Percentiles rank a stretch among this genome's conserved stretches.
phyloP scores from a whole-genome alignment of 1,284 basidiomycete species.

The Bothia castanella region DNA sequence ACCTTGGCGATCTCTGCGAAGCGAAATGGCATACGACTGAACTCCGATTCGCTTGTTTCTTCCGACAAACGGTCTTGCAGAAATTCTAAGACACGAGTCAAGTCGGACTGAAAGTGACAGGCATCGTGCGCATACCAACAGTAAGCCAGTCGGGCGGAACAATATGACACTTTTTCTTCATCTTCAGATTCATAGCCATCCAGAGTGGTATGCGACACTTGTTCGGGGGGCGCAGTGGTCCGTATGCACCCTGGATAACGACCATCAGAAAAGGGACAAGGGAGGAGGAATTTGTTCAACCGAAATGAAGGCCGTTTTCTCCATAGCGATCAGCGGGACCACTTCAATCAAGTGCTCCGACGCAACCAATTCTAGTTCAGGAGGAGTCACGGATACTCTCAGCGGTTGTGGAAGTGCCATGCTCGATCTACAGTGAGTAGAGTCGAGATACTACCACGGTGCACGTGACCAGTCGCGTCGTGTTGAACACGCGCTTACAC shows the following conservation, averaged over 20 bases:
- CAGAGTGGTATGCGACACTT: slow-evolving; percentile 85
- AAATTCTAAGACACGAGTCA: slow-evolving; percentile 47
- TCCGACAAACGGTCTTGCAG: slow-evolving; percentile 67
- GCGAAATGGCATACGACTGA: slow-evolving; percentile 77
- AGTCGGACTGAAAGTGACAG: background rate
- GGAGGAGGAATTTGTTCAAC: slow-evolving; percentile 29
- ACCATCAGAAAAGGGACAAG: slow-evolving; percentile 33
- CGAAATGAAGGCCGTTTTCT: slow-evolving; percentile 82
- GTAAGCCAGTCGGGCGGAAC: slow-evolving; percentile 87
- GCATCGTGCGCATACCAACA: slow-evolving; percentile 51
- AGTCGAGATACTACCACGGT: no score
- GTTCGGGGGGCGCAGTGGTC: slow-evolving; percentile 86
- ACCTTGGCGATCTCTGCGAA: slow-evolving; percentile 89
- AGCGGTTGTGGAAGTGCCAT: slow-evolving; percentile 64
- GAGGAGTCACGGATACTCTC: slow-evolving; percentile 62
- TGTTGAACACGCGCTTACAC: slow-evolving; percentile 7
- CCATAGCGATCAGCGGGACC: slow-evolving; percentile 83
- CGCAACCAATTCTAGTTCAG: slow-evolving; percentile 84
- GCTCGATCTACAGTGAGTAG: no score
- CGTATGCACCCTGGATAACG: slow-evolving; percentile 74
- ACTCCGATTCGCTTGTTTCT: slow-evolving; percentile 70
- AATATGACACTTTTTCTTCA: slow-evolving; percentile 92
- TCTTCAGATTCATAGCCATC: slow-evolving; percentile 91
- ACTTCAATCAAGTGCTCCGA: slow-evolving; percentile 80
- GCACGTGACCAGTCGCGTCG: slow-evolving; percentile 28